Conservation (phyloP, 306 rosid genomes). For the Amphicarpaea edgeworthii region DNA sequence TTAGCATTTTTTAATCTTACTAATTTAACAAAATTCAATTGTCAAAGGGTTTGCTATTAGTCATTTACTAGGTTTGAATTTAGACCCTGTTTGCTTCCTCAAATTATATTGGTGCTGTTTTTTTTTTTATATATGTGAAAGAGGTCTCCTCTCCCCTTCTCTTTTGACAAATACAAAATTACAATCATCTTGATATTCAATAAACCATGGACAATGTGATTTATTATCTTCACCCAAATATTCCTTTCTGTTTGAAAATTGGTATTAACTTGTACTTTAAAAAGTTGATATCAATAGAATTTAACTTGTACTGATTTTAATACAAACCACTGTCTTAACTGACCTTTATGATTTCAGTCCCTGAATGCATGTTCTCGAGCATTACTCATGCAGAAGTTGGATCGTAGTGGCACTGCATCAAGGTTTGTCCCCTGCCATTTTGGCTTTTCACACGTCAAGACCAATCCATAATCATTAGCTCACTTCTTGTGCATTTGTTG, state of each 20-base stretch:
- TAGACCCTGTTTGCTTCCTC: background rate
- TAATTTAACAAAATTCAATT: too few relatives aligned
- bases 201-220: background rate
- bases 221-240: constrained; percentile 12
- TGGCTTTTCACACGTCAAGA: constrained; percentile 33
- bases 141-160: background rate
- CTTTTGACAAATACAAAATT: constrained; percentile 14
- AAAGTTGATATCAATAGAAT: background rate
- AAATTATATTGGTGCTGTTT: constrained; percentile 14
- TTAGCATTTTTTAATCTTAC: too few relatives aligned
- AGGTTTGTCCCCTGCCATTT: constrained; percentile 57
- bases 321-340: constrained; percentile 16
- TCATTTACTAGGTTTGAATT: constrained; percentile 24
- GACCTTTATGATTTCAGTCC: constrained; percentile 64
- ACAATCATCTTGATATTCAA: background rate
- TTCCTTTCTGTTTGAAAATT: background rate
- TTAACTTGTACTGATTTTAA: constrained; percentile 16
- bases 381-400: constrained; percentile 93
- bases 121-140: background rate
- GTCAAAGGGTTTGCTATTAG: background rate
- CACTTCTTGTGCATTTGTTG: constrained; percentile 43
- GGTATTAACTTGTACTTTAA: background rate
- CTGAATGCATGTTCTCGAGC: constrained; percentile 90
- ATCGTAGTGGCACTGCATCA: constrained; percentile 81
- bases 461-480: constrained; percentile 30